Evolutionary conservation across 2,329 filamentous ascomycete genomes (phyloP), one percentile per base, ranked within the genome.

Genomic region (Penicillium fuscoglaucum): DNA sequence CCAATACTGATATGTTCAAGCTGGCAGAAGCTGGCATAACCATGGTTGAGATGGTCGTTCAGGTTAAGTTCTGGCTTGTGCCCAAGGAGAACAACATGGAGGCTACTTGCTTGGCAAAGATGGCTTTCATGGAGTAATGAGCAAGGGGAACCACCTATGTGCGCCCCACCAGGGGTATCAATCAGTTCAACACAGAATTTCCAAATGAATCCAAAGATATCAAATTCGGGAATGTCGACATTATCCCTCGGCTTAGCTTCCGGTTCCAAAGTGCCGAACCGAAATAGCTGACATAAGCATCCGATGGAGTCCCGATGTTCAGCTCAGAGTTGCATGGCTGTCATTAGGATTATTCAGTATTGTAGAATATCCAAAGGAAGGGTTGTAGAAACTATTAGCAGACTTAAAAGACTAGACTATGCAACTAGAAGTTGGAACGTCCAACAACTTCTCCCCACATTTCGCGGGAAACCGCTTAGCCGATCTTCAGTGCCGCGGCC

Each of bases 401-500:
- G 12, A 17, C 26, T 13, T 6, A 17, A 13, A 21, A 53, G 10
- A 15, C 31, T 37, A 26, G 29, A 15, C 12, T 47, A 35, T 13
- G 13, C 1, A 19, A 26, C 29, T 35, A 13, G 13, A 26, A 48
- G 19, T 48, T 35, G 29, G 7, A 33, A 17, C 19, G 10, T 43
- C 28, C 19, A 44, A 39, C 47, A 28, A 2, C 6, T 15, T 51
- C 50, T 29, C 67, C 65, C 69, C 68, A 66, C 63, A 68, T 58
- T 58, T 53, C 44, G 64, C 70, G 72, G 72, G 56, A 69, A 66
- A 73, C 65, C 64, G 65, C 69, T 73, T 75, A 75, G 65, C 73
- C 73, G 73, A 75, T 70, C 67, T 66, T 59, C 66, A 61, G 52
- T 73, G 71, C 71, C 71, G 71, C 66, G 39, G 12, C 49, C 37